Base-by-base conservation (phyloP, 345 rosid species). In the Firmiana major region DNA sequence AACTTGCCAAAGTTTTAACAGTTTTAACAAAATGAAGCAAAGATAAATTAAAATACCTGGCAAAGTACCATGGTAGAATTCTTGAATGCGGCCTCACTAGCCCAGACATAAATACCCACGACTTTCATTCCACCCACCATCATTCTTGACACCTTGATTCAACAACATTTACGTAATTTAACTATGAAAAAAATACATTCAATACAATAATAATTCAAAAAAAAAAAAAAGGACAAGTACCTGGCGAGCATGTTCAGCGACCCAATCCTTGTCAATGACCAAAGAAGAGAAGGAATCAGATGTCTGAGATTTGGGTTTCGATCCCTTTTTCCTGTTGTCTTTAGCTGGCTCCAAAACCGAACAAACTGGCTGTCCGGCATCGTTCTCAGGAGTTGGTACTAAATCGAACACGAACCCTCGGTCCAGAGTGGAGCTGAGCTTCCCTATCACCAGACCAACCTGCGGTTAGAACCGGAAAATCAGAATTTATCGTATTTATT, bases 221-320 rank as follows among this genome's bases (percentile, higher is more conserved):
- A 28, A 40, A 54, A 63, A 42, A 19, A 26, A 38, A n/a, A n/a
- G n/a, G n/a, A n/a, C n/a, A n/a, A 7, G 28, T 60, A 93, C 99
- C 93, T 95, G 97, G 28, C 94, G 90, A 38, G 98, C 96, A 73
- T 95, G 99, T 81, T 95, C 98, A 0, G 97, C 92, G 8, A 93
- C 90, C 99, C 99, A 95, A 38, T 92, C 98, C 15, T 74, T 83
- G 81, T 93, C 99, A n/a, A 94, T 82, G n/a, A 63, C 64, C 77
- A 94, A 22, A 51, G 93, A 84, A 49, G 93, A 84, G 73, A 90
- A 81, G 15, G 89, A 82, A 85, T 92, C 97, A 0, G 89, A 72
- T 0, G 84, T 57, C 83, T 83, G 92, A 70, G 91, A 78, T 78
- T 92, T 94, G 4, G 94, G 86, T 86, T 89, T 92, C 3, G 87